Evolutionary conservation across 1,139 yeast species (phyloP), one percentile per base, ranked within the genome.

Genomic region (Blastobotrys proliferans): DNA sequence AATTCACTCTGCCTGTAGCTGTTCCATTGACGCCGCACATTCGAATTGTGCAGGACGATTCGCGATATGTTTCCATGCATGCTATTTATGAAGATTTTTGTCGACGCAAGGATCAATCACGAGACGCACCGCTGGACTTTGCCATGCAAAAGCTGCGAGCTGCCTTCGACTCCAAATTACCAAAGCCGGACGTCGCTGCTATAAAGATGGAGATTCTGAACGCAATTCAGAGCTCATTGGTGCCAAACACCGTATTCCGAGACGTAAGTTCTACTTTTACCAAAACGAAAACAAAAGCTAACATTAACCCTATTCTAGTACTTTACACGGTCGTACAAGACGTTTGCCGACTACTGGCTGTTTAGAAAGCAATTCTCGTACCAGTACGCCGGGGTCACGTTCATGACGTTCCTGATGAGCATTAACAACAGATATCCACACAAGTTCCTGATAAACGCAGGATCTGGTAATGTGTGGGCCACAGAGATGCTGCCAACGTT

Each of bases 21-120:
- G 83, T 94, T 43, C 97, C 98, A 14, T 70, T 94, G 51, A 86
- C 97, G 0, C 97, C 97, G 4, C 97, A 90, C 61, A 88, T 92
- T 52, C 78, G 98, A 47, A 81, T 94, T 47, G 80, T 92, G 61
- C 87, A 83, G 53, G 97, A 90, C 60, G 88, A 85, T 58, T 70
- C 83, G 2, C 72, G 82, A 18, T 86, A 83, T 57, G 72, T 81
- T 28, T 83, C 95, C 18, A 74, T 94, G 78, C 92, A 88, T 60
- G 81, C 79, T 47, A 77, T 94, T 40, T 94, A 92, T 64, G 98
- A 94, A 60, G 84, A 83, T 50, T 87, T 76, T 65, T 94, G 98
- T 64, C 77, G 79, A 48, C 71, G 76, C 49, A 76, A 76, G 51
- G 83, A 82, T 4, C 80, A 83, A 65, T 80, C 83, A 51, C 78